Evolutionary conservation across 2,329 filamentous ascomycete genomes (phyloP), one percentile per base, ranked within the genome.

Genomic region (Aspergillus neoniger): DNA sequence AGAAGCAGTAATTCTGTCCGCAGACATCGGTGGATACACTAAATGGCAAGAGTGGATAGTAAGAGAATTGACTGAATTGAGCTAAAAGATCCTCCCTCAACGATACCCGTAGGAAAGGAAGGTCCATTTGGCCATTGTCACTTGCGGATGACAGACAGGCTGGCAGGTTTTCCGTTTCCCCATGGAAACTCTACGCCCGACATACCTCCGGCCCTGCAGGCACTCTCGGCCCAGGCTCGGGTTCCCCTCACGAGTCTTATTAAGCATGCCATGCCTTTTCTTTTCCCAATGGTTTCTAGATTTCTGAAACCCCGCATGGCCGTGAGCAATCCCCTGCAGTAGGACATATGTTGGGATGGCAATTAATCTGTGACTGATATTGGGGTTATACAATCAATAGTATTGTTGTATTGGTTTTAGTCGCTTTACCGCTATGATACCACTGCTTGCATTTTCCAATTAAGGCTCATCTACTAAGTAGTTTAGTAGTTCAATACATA

Each of bases 161-260:
- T 36, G 32, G 32, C 23, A 28, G 47, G 47, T 49, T 17, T 28
- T n/a, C 47, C 23, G 47, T 23, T 15, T n/a, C 15, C 44, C 44
- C 21, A 15, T 9, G 4, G 12, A 49, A n/a, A 21, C 41, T 12
- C 23, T 10, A 51, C 19, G 10, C 12, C 50, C 50, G 50, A 53
- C 30, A 36, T 36, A 32, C 17, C n/a, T n/a, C 53, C 39, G 53
- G 43, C 32, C 32, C 12, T 36, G 32, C 23, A 44, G 9, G 15
- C 36, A 28, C n/a, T 23, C 23, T 55, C 53, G 53, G 53, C 53
- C 53, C 39, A 47, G 28, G 39, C 53, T 55, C 53, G 53, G 53
- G 38, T 55, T 44, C 53, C 53, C 53, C 53, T 55, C 53, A 55
- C 41, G 19, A 17, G 14, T 15, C 10, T 12, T 14, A n/a, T 21